Percentiles rank a stretch among this genome's conserved stretches.
phyloP scores from a whole-genome alignment of 192 early-diverging fungal genomes.

The Chytriomyces confervae region DNA sequence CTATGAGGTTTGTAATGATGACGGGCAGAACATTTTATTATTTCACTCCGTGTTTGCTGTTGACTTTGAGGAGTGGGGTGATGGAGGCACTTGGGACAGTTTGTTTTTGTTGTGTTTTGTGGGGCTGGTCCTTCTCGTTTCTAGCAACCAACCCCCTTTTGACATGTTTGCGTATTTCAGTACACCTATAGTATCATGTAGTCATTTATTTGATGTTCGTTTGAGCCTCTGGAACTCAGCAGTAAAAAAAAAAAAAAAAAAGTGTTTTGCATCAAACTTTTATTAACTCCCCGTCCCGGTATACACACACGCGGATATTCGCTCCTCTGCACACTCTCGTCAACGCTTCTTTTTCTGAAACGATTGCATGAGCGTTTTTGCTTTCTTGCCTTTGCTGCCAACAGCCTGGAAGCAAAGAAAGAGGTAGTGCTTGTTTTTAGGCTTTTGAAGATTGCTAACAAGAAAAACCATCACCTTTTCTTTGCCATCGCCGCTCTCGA shows the following conservation, averaged over 20 bases:
- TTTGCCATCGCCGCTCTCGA: conserved; percentile 13
- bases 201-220: background rate
- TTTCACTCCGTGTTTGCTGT: too few species aligned
- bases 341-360: conserved; percentile 9
- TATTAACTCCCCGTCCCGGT: background rate
- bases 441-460: background rate
- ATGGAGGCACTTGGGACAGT: too few species aligned
- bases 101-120: too few species aligned
- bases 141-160: too few species aligned
- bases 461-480: conserved; percentile 4
- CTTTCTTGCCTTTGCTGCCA: background rate
- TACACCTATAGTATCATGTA: background rate
- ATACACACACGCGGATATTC: background rate
- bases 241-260: background rate
- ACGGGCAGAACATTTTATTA: too few species aligned
- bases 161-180: too few species aligned
- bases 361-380: background rate
- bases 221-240: background rate
- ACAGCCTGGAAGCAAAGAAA: background rate
- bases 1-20: too few species aligned
- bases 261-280: background rate
- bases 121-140: too few species aligned
- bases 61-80: too few species aligned
- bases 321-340: background rate
- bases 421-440: background rate